Conservation (phyloP, 2,329 filamentous ascomycete species). For the Fusarium sororula region DNA sequence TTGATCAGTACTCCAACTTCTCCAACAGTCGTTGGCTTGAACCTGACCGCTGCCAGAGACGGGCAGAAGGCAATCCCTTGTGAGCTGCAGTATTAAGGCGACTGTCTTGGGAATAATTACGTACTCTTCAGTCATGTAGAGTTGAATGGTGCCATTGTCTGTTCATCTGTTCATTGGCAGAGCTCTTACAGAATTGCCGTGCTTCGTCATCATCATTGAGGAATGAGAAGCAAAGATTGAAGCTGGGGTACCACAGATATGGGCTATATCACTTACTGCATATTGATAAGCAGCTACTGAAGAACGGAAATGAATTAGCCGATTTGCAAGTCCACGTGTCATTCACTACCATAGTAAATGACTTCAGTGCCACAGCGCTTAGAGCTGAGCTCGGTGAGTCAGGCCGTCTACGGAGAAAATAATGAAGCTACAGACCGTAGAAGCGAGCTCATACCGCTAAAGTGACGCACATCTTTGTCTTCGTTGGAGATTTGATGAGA, state of each 20-base stretch:
- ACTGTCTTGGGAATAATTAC: fast-evolving
- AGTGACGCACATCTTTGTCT: neutral
- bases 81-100: neutral
- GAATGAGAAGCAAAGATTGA: neutral
- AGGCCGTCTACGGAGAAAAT: neutral
- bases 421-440: neutral
- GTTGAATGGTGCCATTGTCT: neutral
- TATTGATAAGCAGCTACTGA: neutral
- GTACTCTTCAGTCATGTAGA: neutral
- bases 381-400: neutral
- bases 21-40: neutral
- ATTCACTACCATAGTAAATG: neutral
- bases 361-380: neutral
- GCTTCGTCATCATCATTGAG: neutral
- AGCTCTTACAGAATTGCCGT: neutral
- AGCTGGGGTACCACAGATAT: neutral
- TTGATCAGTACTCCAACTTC: neutral
- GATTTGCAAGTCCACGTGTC: neutral
- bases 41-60: no score
- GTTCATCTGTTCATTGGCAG: no score
- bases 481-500: neutral
- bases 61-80: neutral
- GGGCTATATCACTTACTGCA: fast-evolving
- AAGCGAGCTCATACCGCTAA: neutral
- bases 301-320: neutral